Conservation (phyloP, 805 yeast genomes). For the Candida peoriensis region DNA sequence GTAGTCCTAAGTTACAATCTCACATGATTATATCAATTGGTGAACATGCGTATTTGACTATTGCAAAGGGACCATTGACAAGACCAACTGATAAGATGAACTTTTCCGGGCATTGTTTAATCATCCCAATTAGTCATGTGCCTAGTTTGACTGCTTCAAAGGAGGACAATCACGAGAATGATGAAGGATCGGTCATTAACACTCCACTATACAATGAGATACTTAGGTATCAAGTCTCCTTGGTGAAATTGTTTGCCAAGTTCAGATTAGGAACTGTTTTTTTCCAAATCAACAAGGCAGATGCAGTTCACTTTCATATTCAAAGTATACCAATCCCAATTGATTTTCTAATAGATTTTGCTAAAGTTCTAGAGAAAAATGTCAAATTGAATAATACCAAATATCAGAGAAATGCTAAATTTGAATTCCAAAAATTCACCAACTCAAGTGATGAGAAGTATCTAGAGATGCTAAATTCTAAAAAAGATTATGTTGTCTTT, state of each 20-base stretch:
- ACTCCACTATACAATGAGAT: conserved; percentile 41
- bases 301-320: conserved; percentile 69
- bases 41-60: conserved; percentile 57
- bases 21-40: conserved; percentile 82
- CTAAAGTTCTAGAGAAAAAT: conserved; percentile 40
- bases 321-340: conserved; percentile 72
- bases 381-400: conserved; percentile 42
- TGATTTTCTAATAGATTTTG: conserved; percentile 38
- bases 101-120: conserved; percentile 77
- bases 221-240: conserved; percentile 37
- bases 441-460: conserved; percentile 24
- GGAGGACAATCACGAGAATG: conserved; percentile 18
- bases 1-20: conserved; percentile 70
- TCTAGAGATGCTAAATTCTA: conserved; percentile 23
- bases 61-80: conserved; percentile 84
- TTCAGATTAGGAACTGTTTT: conserved; percentile 49
- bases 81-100: conserved; percentile 40
- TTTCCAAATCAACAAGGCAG: conserved; percentile 62
- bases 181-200: conserved; percentile 20
- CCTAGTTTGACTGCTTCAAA: conserved; percentile 35
- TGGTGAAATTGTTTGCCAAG: conserved; percentile 40
- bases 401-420: conserved; percentile 34
- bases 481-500: conserved; percentile 26
- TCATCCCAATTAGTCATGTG: conserved; percentile 74
- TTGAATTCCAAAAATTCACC: conserved; percentile 36